Percentiles rank a stretch among this genome's conserved stretches.
Conservation (phyloP, 768 basidiomycete species). For the Rhodosporidiobolus odoratus region DNA sequence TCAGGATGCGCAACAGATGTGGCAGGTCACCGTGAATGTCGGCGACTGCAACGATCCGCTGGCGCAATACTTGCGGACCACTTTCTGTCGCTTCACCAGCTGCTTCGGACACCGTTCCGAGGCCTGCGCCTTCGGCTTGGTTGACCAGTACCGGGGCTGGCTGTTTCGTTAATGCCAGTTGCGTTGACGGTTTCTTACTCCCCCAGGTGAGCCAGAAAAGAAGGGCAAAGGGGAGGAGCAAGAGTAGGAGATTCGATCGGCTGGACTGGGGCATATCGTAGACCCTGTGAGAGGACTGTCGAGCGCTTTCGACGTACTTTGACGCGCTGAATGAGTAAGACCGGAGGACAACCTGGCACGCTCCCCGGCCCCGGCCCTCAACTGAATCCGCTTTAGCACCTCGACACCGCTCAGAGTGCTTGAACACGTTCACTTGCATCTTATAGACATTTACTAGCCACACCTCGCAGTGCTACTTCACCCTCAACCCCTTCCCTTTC, state of each 20-base stretch:
- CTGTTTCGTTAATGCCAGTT: background rate
- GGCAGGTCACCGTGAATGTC: slow-evolving; percentile 84
- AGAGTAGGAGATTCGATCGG: background rate
- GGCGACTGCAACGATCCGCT: slow-evolving; percentile 44
- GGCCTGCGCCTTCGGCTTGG: background rate
- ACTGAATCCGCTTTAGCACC: too few species aligned
- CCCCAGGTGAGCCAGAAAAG: background rate
- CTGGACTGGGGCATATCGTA: background rate
- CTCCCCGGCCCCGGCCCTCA: too few species aligned
- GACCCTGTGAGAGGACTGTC: background rate
- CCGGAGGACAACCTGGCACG: too few species aligned
- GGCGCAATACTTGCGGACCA: background rate
- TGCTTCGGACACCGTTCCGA: background rate
- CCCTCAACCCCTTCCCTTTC: too few species aligned
- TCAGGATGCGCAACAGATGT: slow-evolving; percentile 72
- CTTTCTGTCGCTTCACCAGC: background rate
- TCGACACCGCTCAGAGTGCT: too few species aligned
- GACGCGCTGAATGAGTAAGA: too few species aligned
- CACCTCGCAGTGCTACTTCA: too few species aligned
- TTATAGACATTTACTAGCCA: too few species aligned
- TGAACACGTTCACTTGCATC: too few species aligned
- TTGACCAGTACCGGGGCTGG: background rate
- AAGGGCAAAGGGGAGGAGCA: background rate
- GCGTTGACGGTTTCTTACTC: background rate
- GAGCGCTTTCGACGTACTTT: background rate